phyloP scores from a whole-genome alignment of 2,329 filamentous ascomycete genomes.

The Capronia coronata region DNA sequence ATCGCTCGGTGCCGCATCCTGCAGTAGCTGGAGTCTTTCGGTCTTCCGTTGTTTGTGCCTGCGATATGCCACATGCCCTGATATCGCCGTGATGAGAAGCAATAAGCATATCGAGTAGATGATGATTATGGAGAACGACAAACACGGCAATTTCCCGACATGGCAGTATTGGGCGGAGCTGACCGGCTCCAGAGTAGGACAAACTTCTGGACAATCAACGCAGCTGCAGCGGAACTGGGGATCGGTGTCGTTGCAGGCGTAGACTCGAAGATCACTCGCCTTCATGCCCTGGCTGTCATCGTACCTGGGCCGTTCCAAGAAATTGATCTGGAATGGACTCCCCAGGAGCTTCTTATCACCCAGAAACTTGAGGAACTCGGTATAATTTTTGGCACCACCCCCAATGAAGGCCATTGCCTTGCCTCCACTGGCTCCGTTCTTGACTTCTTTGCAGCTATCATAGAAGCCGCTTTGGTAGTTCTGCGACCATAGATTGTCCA shows the following conservation, averaged over 20 bases:
- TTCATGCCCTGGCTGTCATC: conserved; percentile 60
- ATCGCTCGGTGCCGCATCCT: conserved; percentile 76
- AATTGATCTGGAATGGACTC: conserved; percentile 98
- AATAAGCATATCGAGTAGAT: conserved; percentile 72
- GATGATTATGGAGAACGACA: conserved; percentile 87
- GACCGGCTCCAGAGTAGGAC: conserved; percentile 74
- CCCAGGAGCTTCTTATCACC: conserved; percentile 83
- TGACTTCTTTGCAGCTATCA: conserved; percentile 97
- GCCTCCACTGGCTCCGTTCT: conserved; percentile 89
- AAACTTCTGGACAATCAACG: conserved; percentile 82
- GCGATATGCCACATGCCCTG: conserved; percentile 69
- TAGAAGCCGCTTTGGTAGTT: conserved; percentile 84
- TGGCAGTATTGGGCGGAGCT: conserved; percentile 63
- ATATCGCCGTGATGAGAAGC: conserved; percentile 58
- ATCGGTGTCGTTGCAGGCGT: conserved; percentile 85
- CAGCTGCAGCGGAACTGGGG: conserved; percentile 83
- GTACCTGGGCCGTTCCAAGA: conserved; percentile 53
- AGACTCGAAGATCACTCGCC: conserved; percentile 63
- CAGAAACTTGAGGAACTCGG: conserved; percentile 79
- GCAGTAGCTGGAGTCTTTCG: conserved; percentile 77
- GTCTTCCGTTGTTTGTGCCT: conserved; percentile 67
- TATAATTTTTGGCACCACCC: conserved; percentile 85
- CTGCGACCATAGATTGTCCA: conserved; percentile 82
- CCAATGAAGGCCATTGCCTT: conserved; percentile 95
- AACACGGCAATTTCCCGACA: conserved; percentile 81